These are phyloP conservation scores for Arachis stenosperma DNA, from an alignment of 306 rosid genomes.

Conservation along the genomic window DNA sequence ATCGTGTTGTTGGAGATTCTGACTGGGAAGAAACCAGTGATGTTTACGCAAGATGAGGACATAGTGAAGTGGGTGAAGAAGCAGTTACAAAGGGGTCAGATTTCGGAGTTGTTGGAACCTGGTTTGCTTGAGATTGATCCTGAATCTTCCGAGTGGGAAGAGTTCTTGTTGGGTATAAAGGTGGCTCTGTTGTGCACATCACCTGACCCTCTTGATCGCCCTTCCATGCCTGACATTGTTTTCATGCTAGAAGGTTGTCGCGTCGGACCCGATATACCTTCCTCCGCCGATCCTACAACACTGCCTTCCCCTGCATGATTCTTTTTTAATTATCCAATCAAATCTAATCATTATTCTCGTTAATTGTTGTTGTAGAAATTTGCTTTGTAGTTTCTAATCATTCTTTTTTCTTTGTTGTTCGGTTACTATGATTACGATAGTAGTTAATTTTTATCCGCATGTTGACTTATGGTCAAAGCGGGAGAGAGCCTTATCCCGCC, in stretches of 20 bases:
- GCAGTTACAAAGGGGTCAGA: conserved; percentile 70
- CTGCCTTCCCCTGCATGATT: conserved; percentile 67
- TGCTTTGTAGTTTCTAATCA: conserved; percentile 6
- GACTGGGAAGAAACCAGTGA: conserved; percentile 77
- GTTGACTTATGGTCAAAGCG: conserved; percentile 36
- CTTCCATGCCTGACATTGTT: conserved; percentile 75
- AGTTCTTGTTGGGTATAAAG: conserved; percentile 78
- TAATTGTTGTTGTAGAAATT: conserved; percentile 12
- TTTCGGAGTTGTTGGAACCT: conserved; percentile 72
- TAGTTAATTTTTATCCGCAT: conserved; percentile 23
- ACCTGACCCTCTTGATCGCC: conserved; percentile 85
- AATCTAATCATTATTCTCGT: conserved; percentile 23
- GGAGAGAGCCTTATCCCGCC: conserved; percentile 53
- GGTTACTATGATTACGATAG: background rate
- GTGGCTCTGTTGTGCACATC: conserved; percentile 84
- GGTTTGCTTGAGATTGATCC: conserved; percentile 88
- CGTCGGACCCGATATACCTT: conserved; percentile 79
- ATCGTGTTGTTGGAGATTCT: conserved; percentile 78
- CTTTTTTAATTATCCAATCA: conserved; percentile 7
- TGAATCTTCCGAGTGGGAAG: conserved; percentile 89
- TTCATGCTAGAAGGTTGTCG: conserved; percentile 96
- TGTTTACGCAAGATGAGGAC: conserved; percentile 78
- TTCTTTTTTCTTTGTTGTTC: background rate
- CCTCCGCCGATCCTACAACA: conserved; percentile 85
- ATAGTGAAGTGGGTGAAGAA: conserved; percentile 89